Evolutionary conservation across 306 rosid species (phyloP), one percentile per base, ranked within the genome.

Genomic region (Casuarina equisetifolia): DNA sequence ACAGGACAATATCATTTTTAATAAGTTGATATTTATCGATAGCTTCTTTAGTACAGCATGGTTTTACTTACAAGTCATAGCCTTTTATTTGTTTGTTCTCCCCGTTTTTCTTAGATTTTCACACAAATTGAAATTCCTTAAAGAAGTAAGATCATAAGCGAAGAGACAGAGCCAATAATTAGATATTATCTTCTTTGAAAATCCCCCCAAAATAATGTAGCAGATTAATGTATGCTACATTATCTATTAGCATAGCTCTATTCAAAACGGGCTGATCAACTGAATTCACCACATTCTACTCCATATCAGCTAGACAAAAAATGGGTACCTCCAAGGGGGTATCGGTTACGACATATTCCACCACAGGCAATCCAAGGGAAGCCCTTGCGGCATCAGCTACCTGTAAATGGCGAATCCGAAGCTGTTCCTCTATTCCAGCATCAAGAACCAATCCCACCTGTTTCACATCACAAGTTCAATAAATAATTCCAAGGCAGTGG

Each of bases 391-490:
- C 97, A 85, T 94, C 96, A 38, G 96, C 96, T 78, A 84, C 96
- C 81, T 94, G 98, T 78, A 94, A 89, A 75, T 94, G 98, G 70
- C 91, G 91, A 85, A 85, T 58, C 15, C 76, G 90, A 57, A 91
- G 97, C 63, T 89, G 91, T 80, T 91, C 89, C 80, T 91, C 97
- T 4, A 91, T 90, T 69, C 96, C 98, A 77, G 90, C 88, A 85
- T 90, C 98, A 81, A 94, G 90, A 86, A 94, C 94, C 87, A 94
- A 76, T 40, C 98, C 97, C 78, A 94, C 88, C 96, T 91, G 79
- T 44, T 78, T 82, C 76, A 85, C 76, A 79, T 9, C n/a, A 68
- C 20, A 9, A 61, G 53, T 19, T 25, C 10, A 12, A 42, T 73
- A 35, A 25, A 78, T 32, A 62, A 19, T 16, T 74, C 74, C 16